Percentiles rank a stretch among this genome's conserved stretches.
phyloP scores from a whole-genome alignment of 345 rosid genomes.

The Toxicodendron radicans region DNA sequence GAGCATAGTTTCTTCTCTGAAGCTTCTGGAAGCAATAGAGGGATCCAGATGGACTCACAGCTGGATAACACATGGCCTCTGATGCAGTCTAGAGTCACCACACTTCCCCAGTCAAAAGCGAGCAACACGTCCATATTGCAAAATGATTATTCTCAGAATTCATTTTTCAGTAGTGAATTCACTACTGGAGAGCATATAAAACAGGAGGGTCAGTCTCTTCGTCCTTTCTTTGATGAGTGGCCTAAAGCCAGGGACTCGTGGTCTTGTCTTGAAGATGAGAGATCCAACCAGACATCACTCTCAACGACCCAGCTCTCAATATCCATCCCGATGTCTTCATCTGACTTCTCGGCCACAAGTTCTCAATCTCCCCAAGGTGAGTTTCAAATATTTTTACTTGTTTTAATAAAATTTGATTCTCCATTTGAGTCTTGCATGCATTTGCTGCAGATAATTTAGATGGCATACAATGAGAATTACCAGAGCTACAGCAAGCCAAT shows the following conservation, averaged over 20 bases:
- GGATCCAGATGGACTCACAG: constrained; percentile 32
- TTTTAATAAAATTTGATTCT: background rate
- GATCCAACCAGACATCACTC: constrained; percentile 42
- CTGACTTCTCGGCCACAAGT: constrained; percentile 41
- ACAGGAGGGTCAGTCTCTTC: constrained; percentile 49
- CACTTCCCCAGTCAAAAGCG: constrained; percentile 29
- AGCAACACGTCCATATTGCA: constrained; percentile 31
- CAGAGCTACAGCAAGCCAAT: background rate
- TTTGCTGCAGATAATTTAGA: constrained; percentile 35
- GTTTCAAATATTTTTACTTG: background rate
- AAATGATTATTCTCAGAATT: constrained; percentile 35
- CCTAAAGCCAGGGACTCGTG: constrained; percentile 45
- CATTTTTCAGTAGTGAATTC: constrained; percentile 30
- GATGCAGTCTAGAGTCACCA: constrained; percentile 42
- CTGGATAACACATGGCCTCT: constrained; percentile 41
- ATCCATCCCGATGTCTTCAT: constrained; percentile 50
- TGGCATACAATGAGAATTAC: background rate
- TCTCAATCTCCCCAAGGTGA: constrained; percentile 47
- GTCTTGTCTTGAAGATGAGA: constrained; percentile 45
- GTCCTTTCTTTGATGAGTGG: constrained; percentile 62
- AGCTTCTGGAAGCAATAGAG: constrained; percentile 42
- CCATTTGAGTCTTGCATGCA: constrained; percentile 9
- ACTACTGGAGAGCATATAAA: constrained; percentile 28
- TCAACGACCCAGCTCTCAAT: constrained; percentile 58
- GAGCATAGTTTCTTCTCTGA: constrained; percentile 47